phyloP scores from a whole-genome alignment of 2,329 filamentous ascomycete genomes.

The Clonostachys rosea region DNA sequence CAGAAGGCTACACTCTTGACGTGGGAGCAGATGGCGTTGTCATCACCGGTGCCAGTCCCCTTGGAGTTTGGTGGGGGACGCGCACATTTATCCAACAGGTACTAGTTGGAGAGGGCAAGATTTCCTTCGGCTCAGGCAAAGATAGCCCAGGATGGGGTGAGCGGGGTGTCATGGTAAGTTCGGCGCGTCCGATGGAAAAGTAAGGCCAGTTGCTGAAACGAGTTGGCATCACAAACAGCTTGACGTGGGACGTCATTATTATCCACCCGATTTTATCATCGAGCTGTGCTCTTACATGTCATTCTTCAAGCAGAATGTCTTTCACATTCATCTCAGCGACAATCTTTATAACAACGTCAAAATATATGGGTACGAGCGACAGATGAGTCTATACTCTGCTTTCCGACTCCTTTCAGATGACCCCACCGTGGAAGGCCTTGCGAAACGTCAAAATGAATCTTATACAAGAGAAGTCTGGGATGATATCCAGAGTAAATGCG shows the following conservation, averaged over 20 bases:
- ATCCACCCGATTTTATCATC: constrained; percentile 45
- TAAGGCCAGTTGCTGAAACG: too few species aligned
- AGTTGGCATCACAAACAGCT: constrained; percentile 14
- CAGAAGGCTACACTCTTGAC: constrained; percentile 42
- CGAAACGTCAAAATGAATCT: constrained; percentile 47
- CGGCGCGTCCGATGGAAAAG: too few species aligned
- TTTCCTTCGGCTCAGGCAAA: constrained; percentile 33
- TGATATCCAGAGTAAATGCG: constrained; percentile 45
- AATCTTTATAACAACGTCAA: constrained; percentile 42
- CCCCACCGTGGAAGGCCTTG: constrained; percentile 39
- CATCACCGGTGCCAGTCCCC: constrained; percentile 46
- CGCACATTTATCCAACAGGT: constrained; percentile 48
- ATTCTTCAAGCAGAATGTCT: constrained; percentile 56
- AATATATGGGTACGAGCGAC: constrained; percentile 40
- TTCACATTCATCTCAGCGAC: constrained; percentile 55
- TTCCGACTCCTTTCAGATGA: constrained; percentile 49
- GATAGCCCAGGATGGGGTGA: constrained; percentile 47
- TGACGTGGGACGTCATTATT: constrained; percentile 51
- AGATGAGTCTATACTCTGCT: constrained; percentile 44
- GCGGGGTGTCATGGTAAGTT: constrained; percentile 33
- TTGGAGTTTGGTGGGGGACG: constrained; percentile 55
- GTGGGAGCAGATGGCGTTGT: constrained; percentile 31
- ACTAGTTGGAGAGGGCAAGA: constrained; percentile 25
- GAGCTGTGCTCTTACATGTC: constrained; percentile 57
- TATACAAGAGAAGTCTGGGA: constrained; percentile 46